Evolutionary conservation across 208 protist genomes (phyloP), one percentile per base, ranked within the genome.

Genomic region (Entamoeba moshkovskii): DNA sequence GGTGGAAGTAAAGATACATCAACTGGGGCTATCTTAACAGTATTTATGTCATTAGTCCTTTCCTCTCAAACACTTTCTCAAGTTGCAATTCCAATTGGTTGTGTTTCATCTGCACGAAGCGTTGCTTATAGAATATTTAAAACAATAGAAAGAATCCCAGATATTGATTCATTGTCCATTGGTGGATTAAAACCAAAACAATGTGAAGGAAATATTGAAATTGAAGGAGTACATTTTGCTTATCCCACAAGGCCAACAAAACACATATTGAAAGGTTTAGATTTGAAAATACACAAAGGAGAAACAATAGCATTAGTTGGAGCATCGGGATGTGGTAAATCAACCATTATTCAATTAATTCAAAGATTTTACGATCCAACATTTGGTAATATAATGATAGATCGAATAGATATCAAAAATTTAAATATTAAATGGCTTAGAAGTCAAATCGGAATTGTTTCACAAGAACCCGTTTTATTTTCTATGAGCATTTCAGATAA

Each of bases 381-480:
- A 8, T 93, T 94, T 48, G 98, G 98, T 44, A 45, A 93, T 49
- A 96, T 99, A 93, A 94, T 97, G 49, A 93, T 99, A 47, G 98
- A 99, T 94, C 98, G 98, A 5, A 96, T 98, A 95, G 96, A 98
- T 92, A 94, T 99, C 25, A 66, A 92, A 5, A 59, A 92, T 22
- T 93, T 98, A 92, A 95, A 98, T 94, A 94, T 98, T 46, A 93
- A 3, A 45, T 25, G 29, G 3, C 44, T 93, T 25, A 73, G 18
- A 73, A 4, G 4, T 33, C 46, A 93, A 73, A 66, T 91, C 25
- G 93, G 45, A 46, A 6, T 99, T 44, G 97, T 99, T 45, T 97
- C 97, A 38, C 98, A 99, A 95, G 98, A 99, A 95, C 97, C 97
- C 25, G 96, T 98, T 33, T 96, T 99, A 13, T 99, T 99, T 95